These are phyloP conservation scores for Didymosphaeria variabile DNA, from an alignment of 2,329 filamentous ascomycete genomes.

Conservation along the genomic window DNA sequence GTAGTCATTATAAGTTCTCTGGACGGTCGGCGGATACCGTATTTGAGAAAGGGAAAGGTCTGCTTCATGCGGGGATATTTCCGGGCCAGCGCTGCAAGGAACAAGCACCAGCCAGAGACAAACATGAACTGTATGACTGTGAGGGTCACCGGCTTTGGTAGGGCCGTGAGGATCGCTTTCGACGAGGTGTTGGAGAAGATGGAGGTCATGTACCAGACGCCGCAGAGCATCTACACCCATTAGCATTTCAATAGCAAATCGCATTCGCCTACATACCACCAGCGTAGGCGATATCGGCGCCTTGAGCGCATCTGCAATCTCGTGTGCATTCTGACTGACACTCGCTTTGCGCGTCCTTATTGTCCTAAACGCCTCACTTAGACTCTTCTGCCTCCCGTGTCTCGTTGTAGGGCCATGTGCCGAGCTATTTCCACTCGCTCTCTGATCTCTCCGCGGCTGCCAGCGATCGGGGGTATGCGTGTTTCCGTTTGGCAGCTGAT, in stretches of 20 bases:
- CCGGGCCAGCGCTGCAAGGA: slow-evolving; percentile 78
- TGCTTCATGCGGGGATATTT: slow-evolving; percentile 75
- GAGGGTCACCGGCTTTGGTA: slow-evolving; percentile 88
- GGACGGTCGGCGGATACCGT: slow-evolving; percentile 83
- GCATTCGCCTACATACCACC: slow-evolving; percentile 69
- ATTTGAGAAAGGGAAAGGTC: slow-evolving; percentile 78
- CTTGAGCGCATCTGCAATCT: slow-evolving; percentile 88
- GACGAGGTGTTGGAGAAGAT: slow-evolving; percentile 97
- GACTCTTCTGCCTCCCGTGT: slow-evolving; percentile 82
- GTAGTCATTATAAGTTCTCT: slow-evolving; percentile 85
- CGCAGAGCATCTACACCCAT: slow-evolving; percentile 74
- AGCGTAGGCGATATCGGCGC: slow-evolving; percentile 89
- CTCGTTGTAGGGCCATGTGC: slow-evolving; percentile 43
- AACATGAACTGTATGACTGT: slow-evolving; percentile 94
- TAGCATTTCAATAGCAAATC: slow-evolving; percentile 30
- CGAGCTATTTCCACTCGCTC: slow-evolving; percentile 52
- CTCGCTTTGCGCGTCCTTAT: slow-evolving; percentile 84
- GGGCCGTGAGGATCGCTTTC: slow-evolving; percentile 92
- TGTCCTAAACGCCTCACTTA: slow-evolving; percentile 85
- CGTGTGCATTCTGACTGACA: slow-evolving; percentile 90
- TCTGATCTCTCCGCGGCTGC: slow-evolving; percentile 67
- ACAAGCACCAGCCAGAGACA: slow-evolving; percentile 85
- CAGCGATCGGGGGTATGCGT: slow-evolving; percentile 62
- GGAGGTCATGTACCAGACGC: slow-evolving; percentile 94
- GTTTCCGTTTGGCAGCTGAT: slow-evolving; percentile 35